Percentiles rank a stretch among this genome's conserved stretches.
These are phyloP conservation scores for Colletotrichum abscissum DNA, from an alignment of 2,329 filamentous ascomycete genomes.

Conservation along the genomic window DNA sequence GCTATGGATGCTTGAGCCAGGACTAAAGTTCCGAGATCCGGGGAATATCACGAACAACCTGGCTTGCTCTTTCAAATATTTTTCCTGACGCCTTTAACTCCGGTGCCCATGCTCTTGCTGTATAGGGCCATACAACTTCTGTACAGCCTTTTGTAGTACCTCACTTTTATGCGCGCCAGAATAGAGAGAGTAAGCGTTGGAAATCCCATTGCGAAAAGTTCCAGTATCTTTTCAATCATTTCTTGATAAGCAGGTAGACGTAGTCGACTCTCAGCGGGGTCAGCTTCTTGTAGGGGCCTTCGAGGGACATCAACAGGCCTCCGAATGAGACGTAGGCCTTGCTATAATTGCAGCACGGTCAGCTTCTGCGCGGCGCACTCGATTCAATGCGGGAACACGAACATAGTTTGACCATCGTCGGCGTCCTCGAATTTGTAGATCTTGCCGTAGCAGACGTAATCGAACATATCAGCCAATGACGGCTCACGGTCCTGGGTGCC, in stretches of 20 bases:
- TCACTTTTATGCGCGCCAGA: neutral
- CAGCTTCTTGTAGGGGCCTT: slow-evolving; percentile 96
- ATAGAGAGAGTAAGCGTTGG: neutral
- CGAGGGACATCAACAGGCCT: slow-evolving; percentile 87
- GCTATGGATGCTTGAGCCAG: slow-evolving; percentile 14
- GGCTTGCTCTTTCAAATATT: neutral
- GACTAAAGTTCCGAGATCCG: neutral
- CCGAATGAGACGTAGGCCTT: slow-evolving; percentile 96
- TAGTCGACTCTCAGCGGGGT: slow-evolving; percentile 92
- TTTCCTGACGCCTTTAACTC: neutral
- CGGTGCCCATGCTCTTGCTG: neutral
- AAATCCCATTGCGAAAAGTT: neutral
- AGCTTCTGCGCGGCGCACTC: neutral
- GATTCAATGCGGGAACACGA: slow-evolving; percentile 48
- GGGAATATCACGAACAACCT: neutral
- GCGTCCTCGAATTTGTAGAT: slow-evolving; percentile 90
- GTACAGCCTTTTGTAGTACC: neutral
- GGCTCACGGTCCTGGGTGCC: slow-evolving; percentile 60
- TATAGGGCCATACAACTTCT: neutral
- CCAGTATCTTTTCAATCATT: slow-evolving; percentile 59
- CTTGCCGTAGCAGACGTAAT: slow-evolving; percentile 91
- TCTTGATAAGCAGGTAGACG: slow-evolving; percentile 94
- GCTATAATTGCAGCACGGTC: slow-evolving; percentile 58
- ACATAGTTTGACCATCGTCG: slow-evolving; percentile 86
- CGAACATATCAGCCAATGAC: slow-evolving; percentile 81